A percentile compares a stretch with the other conserved stretches of the same genome.
Evolutionary conservation across 306 rosid species (phyloP).

Genomic region (Medicago ruthenica): DNA sequence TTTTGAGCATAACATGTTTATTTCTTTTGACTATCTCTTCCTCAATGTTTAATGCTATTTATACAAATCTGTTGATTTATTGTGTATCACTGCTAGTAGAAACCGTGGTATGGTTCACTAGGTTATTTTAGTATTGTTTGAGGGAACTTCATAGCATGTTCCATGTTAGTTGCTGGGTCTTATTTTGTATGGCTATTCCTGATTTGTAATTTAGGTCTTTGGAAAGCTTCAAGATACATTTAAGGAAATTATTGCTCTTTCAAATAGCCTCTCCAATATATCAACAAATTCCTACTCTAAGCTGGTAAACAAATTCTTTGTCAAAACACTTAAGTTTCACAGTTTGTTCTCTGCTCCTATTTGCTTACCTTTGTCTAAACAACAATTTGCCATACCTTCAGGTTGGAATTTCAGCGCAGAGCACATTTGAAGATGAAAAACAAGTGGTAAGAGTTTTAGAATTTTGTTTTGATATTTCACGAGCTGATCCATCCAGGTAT

Average conservation of each 20-base stretch:
- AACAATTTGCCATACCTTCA: slow-evolving; percentile 37
- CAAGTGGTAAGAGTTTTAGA: slow-evolving; percentile 56
- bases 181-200: slow-evolving; percentile 32
- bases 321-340: slow-evolving; percentile 25
- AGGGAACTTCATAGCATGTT: background rate
- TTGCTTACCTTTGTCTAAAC: slow-evolving; percentile 39
- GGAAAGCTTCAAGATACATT: slow-evolving; percentile 73
- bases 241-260: slow-evolving; percentile 66
- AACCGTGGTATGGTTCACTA: slow-evolving; percentile 4
- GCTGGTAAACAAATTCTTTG: slow-evolving; percentile 57
- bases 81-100: slow-evolving; percentile 29
- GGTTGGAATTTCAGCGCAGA: slow-evolving; percentile 57
- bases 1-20: slow-evolving; percentile 17
- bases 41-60: slow-evolving; percentile 31
- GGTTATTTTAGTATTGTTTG: slow-evolving; percentile 27
- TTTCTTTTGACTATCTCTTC: slow-evolving; percentile 13
- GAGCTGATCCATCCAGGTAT: background rate
- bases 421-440: slow-evolving; percentile 57
- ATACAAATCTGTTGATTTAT: slow-evolving; percentile 8
- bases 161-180: slow-evolving; percentile 27
- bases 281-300: slow-evolving; percentile 67
- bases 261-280: slow-evolving; percentile 72
- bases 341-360: background rate
- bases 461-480: background rate
- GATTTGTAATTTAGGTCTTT: slow-evolving; percentile 67